Evolutionary conservation across 345 rosid species (phyloP).

Genomic region (Lepidium sativum): DNA sequence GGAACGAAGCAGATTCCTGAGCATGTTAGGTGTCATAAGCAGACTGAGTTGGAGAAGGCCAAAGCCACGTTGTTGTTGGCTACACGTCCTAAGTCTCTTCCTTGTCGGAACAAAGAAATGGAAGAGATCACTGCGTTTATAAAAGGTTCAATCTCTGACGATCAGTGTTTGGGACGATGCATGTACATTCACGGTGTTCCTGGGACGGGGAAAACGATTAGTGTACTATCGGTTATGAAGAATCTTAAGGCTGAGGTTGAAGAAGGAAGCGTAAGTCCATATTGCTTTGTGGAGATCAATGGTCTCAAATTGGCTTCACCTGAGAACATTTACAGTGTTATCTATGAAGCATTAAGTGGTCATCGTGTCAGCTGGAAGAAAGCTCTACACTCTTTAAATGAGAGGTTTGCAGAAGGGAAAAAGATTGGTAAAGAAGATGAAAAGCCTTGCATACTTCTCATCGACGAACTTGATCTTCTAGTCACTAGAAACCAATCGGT

Average conservation of each 20-base stretch:
- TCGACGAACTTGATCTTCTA: constrained; percentile 94
- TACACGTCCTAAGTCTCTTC: constrained; percentile 71
- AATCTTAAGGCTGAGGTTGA: constrained; percentile 81
- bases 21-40: constrained; percentile 79
- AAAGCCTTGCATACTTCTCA: constrained; percentile 80
- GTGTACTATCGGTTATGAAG: constrained; percentile 78
- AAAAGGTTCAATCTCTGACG: constrained; percentile 79
- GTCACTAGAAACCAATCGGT: constrained; percentile 96
- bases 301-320: constrained; percentile 93
- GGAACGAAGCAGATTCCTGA: constrained; percentile 81
- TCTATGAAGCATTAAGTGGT: constrained; percentile 88
- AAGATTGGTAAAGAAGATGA: constrained; percentile 49
- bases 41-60: constrained; percentile 81
- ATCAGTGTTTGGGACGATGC: constrained; percentile 87
- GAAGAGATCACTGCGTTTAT: constrained; percentile 74
- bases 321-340: constrained; percentile 80
- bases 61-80: constrained; percentile 78
- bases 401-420: constrained; percentile 68
- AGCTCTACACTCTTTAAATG: constrained; percentile 73
- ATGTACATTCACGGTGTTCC: constrained; percentile 97
- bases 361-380: constrained; percentile 89
- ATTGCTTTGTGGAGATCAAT: constrained; percentile 88
- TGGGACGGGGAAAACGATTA: constrained; percentile 96
- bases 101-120: constrained; percentile 92
- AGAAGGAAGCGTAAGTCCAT: constrained; percentile 56